Evolutionary conservation across 2,329 filamentous ascomycete genomes (phyloP), one percentile per base, ranked within the genome.

Genomic region (Magnaporthales sp.): DNA sequence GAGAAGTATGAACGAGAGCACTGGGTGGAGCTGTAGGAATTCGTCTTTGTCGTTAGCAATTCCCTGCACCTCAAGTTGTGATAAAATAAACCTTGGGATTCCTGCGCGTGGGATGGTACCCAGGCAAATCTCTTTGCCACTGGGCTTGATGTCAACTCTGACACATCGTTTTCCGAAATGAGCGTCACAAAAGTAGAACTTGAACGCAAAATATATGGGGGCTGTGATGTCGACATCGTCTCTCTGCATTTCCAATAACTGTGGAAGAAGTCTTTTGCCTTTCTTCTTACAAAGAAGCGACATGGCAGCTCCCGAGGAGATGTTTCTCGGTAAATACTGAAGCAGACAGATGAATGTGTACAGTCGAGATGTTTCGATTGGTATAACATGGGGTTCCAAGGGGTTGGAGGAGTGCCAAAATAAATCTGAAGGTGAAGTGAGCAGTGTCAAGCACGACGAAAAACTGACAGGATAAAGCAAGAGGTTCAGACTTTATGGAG

Each of bases 61-160:
- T 65, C 38, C 69, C 22, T 71, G 70, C 8, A 51, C 67, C 26
- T 70, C 67, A 3, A 70, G 68, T 24, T 70, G 69, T 0, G 69
- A 71, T 3, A 70, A 13, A 19, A 71, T 51, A 19, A 70, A 70
- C 13, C 67, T 68, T 11, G 54, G 67, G 26, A 70, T 62, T 6
- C 19, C 24, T 19, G 22, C 26, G 46, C 60, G 65, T 11, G 66
- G 65, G 1, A 63, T 66, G 9, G 22, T 2, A 63, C 3, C 38
- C 15, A 65, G 10, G 67, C 29, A 68, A 46, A 22, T 66, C 31
- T 1, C 15, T 26, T 65, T n/a, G 19, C 30, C 19, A 58, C 38
- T 58, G 64, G 31, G 63, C 61, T 32, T 29, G 54, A 60, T 24
- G 5, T 56, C 38, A 54, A 64, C 38, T 13, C 51, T 24, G 8